Evolutionary conservation across 1,284 basidiomycete genomes (phyloP).

Genomic region (Ganoderma lucidum): DNA sequence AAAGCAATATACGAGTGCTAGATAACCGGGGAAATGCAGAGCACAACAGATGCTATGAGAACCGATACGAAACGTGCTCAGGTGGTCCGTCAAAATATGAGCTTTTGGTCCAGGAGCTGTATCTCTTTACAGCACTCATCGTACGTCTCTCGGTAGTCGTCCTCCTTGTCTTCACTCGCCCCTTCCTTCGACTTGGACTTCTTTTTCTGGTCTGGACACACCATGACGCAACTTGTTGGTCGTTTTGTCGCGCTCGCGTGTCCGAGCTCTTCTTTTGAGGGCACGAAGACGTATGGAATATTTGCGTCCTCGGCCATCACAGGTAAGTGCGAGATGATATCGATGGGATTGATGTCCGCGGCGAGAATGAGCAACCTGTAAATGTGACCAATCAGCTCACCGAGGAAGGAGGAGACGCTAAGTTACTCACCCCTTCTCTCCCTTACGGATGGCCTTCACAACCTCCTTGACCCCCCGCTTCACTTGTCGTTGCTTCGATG

Average conservation of each 20-base stretch:
- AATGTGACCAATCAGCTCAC: constrained; percentile 17
- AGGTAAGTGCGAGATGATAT: constrained; percentile 98
- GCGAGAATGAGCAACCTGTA: constrained; percentile 89
- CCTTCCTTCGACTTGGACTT: constrained; percentile 73
- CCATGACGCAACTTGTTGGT: constrained; percentile 97
- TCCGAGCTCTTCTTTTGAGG: constrained; percentile 94
- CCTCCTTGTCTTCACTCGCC: constrained; percentile 70
- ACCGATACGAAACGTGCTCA: constrained; percentile 18
- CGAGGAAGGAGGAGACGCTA: constrained; percentile 5
- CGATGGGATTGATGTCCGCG: constrained; percentile 97
- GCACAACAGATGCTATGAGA: constrained; percentile 27
- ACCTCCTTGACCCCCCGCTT: constrained; percentile 98
- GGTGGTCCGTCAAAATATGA: constrained; percentile 61
- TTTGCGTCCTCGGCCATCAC: constrained; percentile 94
- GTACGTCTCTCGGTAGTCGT: constrained; percentile 87
- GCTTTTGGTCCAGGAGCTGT: constrained; percentile 77
- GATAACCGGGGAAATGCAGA: constrained; percentile 22
- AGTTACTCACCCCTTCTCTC: constrained; percentile 85
- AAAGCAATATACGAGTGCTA: constrained; percentile 30
- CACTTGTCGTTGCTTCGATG: constrained; percentile 91
- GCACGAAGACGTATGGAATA: constrained; percentile 91
- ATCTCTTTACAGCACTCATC: constrained; percentile 89
- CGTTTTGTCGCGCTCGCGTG: constrained; percentile 97
- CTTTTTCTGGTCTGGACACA: constrained; percentile 82
- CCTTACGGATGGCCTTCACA: constrained; percentile 94